These are phyloP conservation scores for Limtongia smithiae DNA, from an alignment of 805 yeast genomes.

Conservation along the genomic window DNA sequence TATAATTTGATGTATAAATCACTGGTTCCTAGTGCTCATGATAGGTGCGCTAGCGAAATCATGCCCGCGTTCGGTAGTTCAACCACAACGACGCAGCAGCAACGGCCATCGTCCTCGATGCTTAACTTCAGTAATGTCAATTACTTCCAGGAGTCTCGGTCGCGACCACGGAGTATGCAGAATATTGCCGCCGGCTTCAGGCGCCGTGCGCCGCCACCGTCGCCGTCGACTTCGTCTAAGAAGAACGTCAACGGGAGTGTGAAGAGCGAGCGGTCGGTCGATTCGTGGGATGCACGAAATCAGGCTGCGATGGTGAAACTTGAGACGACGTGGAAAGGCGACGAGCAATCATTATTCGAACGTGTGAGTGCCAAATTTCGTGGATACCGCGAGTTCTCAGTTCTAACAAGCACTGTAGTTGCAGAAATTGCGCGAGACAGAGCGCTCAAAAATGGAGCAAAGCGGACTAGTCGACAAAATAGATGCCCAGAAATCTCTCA, in stretches of 20 bases:
- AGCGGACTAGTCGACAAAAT: constrained; percentile 81
- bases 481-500: constrained; percentile 73
- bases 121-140: constrained; percentile 7
- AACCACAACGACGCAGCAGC: too few species aligned
- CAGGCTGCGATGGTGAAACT: constrained; percentile 39
- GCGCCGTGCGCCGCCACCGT: background rate
- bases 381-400: background rate
- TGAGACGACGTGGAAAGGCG: constrained; percentile 45
- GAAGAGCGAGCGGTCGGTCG: background rate
- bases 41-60: too few species aligned
- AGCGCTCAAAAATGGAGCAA: constrained; percentile 29
- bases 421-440: constrained; percentile 27
- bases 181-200: background rate
- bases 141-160: constrained; percentile 4
- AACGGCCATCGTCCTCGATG: too few species aligned
- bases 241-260: background rate
- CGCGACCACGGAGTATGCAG: background rate
- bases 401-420: constrained; percentile 5
- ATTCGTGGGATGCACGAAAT: constrained; percentile 25
- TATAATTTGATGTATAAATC: too few species aligned
- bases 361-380: constrained; percentile 14
- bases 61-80: too few species aligned
- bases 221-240: background rate
- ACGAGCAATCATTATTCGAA: constrained; percentile 70
- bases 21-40: too few species aligned